phyloP scores from a whole-genome alignment of 257 asterid genomes.

The Nicotiana benthamiana region DNA sequence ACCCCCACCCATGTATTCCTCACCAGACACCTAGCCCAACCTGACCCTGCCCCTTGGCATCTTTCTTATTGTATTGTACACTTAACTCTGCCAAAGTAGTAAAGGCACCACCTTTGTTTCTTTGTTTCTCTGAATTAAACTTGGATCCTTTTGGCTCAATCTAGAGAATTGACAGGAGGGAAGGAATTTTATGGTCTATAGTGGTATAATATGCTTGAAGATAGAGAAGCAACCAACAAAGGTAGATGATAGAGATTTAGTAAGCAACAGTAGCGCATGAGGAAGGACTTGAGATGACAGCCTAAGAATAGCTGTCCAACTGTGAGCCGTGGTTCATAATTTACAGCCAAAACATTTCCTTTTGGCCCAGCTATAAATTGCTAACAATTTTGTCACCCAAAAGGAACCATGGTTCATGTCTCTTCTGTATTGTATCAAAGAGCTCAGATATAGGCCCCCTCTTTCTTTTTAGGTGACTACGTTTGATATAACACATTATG shows the following conservation, averaged over 20 bases:
- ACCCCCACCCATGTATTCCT: not conserved
- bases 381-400: not conserved
- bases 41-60: not conserved
- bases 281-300: not conserved
- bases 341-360: not conserved
- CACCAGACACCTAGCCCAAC: not conserved
- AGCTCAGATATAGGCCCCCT: too few species aligned
- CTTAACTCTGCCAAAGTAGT: not conserved
- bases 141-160: not conserved
- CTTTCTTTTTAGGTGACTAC: too few species aligned
- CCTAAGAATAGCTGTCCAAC: not conserved
- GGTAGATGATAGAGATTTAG: not conserved
- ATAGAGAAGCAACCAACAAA: not conserved
- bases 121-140: not conserved
- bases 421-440: too few species aligned
- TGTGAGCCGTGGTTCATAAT: not conserved
- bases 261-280: not conserved
- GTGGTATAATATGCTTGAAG: slow-evolving; percentile 1
- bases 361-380: not conserved
- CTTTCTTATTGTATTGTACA: not conserved
- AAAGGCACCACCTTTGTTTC: not conserved
- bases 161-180: not conserved
- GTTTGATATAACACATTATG: too few species aligned
- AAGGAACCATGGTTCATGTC: too few species aligned
- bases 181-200: not conserved